phyloP scores from a whole-genome alignment of 78 protist genomes.

The Polysphondylium violaceum region DNA sequence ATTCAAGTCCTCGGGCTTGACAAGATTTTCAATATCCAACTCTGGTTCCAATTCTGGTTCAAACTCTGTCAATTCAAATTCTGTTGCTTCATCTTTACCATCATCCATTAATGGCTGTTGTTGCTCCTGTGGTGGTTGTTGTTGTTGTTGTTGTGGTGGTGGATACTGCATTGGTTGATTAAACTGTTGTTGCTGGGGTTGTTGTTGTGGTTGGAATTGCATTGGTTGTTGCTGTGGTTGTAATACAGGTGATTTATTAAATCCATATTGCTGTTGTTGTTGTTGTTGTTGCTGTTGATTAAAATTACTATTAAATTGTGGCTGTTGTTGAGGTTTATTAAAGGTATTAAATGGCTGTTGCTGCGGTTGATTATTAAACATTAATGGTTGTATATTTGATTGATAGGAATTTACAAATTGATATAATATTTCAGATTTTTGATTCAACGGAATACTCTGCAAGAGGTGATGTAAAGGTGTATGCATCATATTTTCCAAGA shows the following conservation, averaged over 20 bases:
- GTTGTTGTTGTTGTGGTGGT: slow-evolving; percentile 1
- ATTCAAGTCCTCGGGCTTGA: not conserved
- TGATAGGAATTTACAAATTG: slow-evolving; percentile 74
- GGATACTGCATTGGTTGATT: slow-evolving; percentile 3
- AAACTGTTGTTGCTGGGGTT: not conserved
- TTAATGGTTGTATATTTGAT: slow-evolving; percentile 2
- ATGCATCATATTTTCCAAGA: slow-evolving; percentile 43
- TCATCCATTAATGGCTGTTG: not conserved
- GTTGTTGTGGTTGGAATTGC: not conserved
- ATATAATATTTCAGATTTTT: slow-evolving; percentile 18
- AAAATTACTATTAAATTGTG: not conserved
- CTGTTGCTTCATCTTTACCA: not conserved
- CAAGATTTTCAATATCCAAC: not conserved
- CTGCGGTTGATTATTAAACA: not conserved
- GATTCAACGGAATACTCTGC: slow-evolving; percentile 28
- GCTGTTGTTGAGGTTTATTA: not conserved
- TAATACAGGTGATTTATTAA: not conserved
- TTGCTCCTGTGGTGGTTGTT: not conserved
- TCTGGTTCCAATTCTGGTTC: no score
- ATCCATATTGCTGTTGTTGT: not conserved
- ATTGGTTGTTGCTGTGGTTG: slow-evolving; percentile 7
- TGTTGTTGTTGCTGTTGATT: not conserved
- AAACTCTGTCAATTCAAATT: not conserved
- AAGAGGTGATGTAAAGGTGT: slow-evolving; percentile 14
- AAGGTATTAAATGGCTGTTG: not conserved